Base-by-base conservation (phyloP, 2,329 filamentous ascomycete genomes). In the Verticillium dahliae region DNA sequence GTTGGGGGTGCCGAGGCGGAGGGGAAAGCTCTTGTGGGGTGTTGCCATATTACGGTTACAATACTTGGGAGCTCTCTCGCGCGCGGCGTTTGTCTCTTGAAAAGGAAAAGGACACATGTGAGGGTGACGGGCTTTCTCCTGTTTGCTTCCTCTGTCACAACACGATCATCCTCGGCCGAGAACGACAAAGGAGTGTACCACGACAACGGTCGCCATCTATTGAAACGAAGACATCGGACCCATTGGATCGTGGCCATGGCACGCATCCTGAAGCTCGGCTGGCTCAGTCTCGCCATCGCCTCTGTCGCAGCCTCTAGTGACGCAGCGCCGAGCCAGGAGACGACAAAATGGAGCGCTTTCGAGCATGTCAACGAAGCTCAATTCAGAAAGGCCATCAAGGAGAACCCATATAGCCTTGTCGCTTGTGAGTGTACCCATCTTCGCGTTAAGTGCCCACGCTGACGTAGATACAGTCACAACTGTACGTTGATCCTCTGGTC, bases 381-480 rank as follows among this genome's bases (percentile, higher is more conserved):
- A 27, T 45, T 64, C n/a, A 57, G 60, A 11, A 62, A 37, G 52
- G 58, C 52, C 22, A 50, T 70, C 3, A 38, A 52, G 22, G 58
- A 59, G 6, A 65, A 65, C 13, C 67, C 70, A 1, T 60, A 67
- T 34, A 69, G 67, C 0, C 63, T 75, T 2, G 66, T 73, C 38
- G 73, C 73, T 14, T 75, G 73, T 75, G 65, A 68, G 74, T 69
- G 6, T 11, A 22, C 18, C 34, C 5, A 10, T 22, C 22, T n/a
- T 1, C 6, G 33, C 38, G 37, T 6, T 4, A 6, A 15, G 9
- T 18, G 35, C 10, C 3, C 1, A 22, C n/a, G 39, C 57, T 58
- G 9, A 58, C 57, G 1, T 4, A 18, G n/a, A 57, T 50, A 59
- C 10, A 33, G 59, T 34, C 33, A 59, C 18, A 27, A 39, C 31